A percentile compares a stretch with the other conserved stretches of the same genome.
Evolutionary conservation across 768 basidiomycete species (phyloP).

Genomic region (Mycena kentingensis): DNA sequence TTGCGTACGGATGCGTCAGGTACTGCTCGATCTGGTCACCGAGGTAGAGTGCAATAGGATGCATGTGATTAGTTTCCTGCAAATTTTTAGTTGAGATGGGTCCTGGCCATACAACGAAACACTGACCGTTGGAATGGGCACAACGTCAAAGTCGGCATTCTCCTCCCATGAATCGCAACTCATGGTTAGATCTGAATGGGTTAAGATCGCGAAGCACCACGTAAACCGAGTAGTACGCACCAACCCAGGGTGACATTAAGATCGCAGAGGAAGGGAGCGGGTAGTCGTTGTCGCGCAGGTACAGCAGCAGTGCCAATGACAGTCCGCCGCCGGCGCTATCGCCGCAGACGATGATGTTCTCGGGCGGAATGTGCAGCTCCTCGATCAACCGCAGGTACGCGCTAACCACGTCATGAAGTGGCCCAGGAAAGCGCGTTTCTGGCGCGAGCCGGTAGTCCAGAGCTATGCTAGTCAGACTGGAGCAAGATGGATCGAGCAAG

Average conservation of each 20-base stretch:
- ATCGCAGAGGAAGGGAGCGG: slow-evolving; percentile 84
- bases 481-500: background rate
- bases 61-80: slow-evolving; percentile 76
- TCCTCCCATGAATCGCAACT: slow-evolving; percentile 99
- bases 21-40: slow-evolving; percentile 79
- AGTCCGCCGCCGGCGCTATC: slow-evolving; percentile 95
- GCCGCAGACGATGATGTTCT: slow-evolving; percentile 86
- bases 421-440: slow-evolving; percentile 92
- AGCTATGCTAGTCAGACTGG: slow-evolving; percentile 46
- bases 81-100: background rate
- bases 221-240: slow-evolving; percentile 47
- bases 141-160: slow-evolving; percentile 84
- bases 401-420: slow-evolving; percentile 79
- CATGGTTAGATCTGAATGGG: slow-evolving; percentile 88
- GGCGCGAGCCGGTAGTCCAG: slow-evolving; percentile 96
- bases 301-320: slow-evolving; percentile 83
- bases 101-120: background rate
- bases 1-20: slow-evolving; percentile 94
- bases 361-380: slow-evolving; percentile 86
- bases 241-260: slow-evolving; percentile 94
- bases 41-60: slow-evolving; percentile 93
- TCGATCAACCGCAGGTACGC: slow-evolving; percentile 86
- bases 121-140: slow-evolving; percentile 55
- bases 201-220: slow-evolving; percentile 7
- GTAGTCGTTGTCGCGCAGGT: slow-evolving; percentile 90